Conservation (phyloP, 352 stramenopile species). For the Globisporangium nagaii region DNA sequence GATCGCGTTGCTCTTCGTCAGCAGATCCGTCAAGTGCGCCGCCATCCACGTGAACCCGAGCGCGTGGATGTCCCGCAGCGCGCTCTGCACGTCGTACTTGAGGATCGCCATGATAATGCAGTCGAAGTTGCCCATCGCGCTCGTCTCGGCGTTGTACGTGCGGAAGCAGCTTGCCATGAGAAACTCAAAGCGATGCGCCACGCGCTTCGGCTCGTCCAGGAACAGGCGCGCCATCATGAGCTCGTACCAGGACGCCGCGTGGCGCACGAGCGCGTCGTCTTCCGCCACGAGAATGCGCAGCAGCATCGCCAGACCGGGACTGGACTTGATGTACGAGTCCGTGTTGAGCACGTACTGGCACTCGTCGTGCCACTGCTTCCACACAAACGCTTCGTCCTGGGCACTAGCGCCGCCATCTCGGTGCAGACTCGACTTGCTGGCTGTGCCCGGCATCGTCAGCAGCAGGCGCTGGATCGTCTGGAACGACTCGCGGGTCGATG, state of each 20-base stretch:
- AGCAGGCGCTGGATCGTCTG: constrained; percentile 59
- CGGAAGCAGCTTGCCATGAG: constrained; percentile 74
- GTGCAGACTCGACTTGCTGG: constrained; percentile 9
- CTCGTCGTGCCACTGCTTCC: constrained; percentile 63
- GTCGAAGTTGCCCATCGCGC: constrained; percentile 72
- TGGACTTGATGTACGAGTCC: constrained; percentile 44
- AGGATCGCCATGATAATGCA: constrained; percentile 77
- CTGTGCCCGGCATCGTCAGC: constrained; percentile 51
- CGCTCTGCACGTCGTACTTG: constrained; percentile 66
- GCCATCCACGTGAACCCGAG: constrained; percentile 77
- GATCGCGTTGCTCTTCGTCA: constrained; percentile 52
- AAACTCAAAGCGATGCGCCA: constrained; percentile 72
- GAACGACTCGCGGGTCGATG: constrained; percentile 43
- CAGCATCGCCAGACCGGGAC: constrained; percentile 39
- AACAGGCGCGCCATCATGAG: constrained; percentile 77
- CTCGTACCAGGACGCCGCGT: constrained; percentile 64
- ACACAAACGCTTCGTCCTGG: constrained; percentile 19
- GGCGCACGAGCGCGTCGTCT: constrained; percentile 28
- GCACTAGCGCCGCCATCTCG: too few relatives aligned
- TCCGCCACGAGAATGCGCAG: constrained; percentile 55
- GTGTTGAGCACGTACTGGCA: constrained; percentile 53
- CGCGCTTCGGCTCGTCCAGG: constrained; percentile 66
- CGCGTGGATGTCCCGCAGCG: constrained; percentile 55
- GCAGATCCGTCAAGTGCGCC: constrained; percentile 55
- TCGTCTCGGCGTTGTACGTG: constrained; percentile 28